These are phyloP conservation scores for Pseudocohnilembus persalinus DNA, from an alignment of 169 alveolate species.

Conservation along the genomic window DNA sequence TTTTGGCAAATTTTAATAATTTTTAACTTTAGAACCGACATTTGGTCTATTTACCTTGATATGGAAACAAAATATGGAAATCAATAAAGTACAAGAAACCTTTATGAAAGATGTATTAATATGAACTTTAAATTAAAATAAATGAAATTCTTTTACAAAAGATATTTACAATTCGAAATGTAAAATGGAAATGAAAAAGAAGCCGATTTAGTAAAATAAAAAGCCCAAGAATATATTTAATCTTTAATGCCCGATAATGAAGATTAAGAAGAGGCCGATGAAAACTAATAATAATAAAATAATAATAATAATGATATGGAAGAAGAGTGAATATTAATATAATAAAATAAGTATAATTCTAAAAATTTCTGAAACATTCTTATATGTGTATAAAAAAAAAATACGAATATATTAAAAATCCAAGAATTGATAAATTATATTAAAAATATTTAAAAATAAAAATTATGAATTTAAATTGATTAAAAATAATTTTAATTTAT, in stretches of 20 bases:
- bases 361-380: too few species aligned
- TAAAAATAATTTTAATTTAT: too few species aligned
- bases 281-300: too few species aligned
- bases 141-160: constrained; percentile 76
- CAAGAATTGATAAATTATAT: too few species aligned
- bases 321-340: too few species aligned
- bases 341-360: too few species aligned
- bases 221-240: constrained; percentile 58
- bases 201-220: constrained; percentile 64
- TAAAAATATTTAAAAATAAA: too few species aligned
- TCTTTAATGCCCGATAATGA: constrained; percentile 41
- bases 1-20: too few species aligned
- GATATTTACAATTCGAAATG: constrained; percentile 74
- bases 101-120: constrained; percentile 61
- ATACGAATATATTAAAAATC: too few species aligned
- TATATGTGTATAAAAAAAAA: too few species aligned
- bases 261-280: constrained; percentile 20
- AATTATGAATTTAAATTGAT: too few species aligned
- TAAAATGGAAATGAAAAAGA: constrained; percentile 61
- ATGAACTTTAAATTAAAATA: constrained; percentile 61
- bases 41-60: constrained; percentile 78
- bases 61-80: constrained; percentile 75
- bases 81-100: constrained; percentile 58
- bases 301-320: constrained; percentile 21
- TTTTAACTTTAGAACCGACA: constrained; percentile 57